Percentiles rank a stretch among this genome's conserved stretches.
Conservation (phyloP, 768 basidiomycete species). For the Russula virescens region DNA sequence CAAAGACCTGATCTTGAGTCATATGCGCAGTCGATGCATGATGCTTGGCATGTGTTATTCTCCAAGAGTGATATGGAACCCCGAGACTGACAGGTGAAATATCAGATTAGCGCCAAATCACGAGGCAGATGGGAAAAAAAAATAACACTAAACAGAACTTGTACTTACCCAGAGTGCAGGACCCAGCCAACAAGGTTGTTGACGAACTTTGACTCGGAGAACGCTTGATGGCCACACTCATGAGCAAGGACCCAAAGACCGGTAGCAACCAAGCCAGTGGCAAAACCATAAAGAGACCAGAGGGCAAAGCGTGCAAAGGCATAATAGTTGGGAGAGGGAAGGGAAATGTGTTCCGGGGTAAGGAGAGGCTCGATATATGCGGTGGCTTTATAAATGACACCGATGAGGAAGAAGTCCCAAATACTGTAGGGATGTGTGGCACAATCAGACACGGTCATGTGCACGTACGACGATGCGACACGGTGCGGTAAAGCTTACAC, state of each 20-base stretch:
- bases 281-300: slow-evolving; percentile 80
- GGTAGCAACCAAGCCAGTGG: slow-evolving; percentile 78
- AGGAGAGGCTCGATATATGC: slow-evolving; percentile 59
- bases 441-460: slow-evolving; percentile 22
- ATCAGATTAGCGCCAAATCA: background rate
- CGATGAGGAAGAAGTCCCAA: slow-evolving; percentile 72
- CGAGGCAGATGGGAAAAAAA: background rate
- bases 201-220: slow-evolving; percentile 84
- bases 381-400: slow-evolving; percentile 59
- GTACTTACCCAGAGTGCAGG: slow-evolving; percentile 76
- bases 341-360: slow-evolving; percentile 45
- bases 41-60: slow-evolving; percentile 90
- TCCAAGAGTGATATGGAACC: slow-evolving; percentile 96
- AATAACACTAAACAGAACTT: background rate
- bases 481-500: slow-evolving; percentile 44
- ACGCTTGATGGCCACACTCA: slow-evolving; percentile 95
- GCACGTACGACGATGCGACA: background rate
- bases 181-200: slow-evolving; percentile 93
- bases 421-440: slow-evolving; percentile 37
- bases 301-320: slow-evolving; percentile 55
- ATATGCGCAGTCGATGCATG: slow-evolving; percentile 93
- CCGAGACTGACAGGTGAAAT: slow-evolving; percentile 52
- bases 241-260: slow-evolving; percentile 94
- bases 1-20: slow-evolving; percentile 94
- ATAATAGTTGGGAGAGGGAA: slow-evolving; percentile 60